Conservation (phyloP, 805 yeast genomes). For the Kodamaea laetipori region DNA sequence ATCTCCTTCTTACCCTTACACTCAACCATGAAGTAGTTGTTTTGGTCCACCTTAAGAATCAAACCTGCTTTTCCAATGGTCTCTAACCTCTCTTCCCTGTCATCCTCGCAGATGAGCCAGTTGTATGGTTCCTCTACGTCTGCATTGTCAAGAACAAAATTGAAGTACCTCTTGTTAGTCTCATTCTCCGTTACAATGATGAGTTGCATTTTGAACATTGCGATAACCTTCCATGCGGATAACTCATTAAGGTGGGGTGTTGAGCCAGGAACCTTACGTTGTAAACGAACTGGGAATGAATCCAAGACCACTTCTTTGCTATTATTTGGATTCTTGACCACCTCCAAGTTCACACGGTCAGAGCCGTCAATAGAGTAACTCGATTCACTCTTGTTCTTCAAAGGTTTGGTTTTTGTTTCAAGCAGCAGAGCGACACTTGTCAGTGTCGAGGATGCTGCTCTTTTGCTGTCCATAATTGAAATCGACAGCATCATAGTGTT, state of each 20-base stretch:
- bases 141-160: conserved; percentile 28
- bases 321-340: conserved; percentile 30
- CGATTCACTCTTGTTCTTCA: conserved; percentile 14
- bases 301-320: conserved; percentile 26
- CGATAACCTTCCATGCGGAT: conserved; percentile 46
- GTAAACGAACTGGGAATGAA: conserved; percentile 40
- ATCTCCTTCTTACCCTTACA: conserved; percentile 47
- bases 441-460: conserved; percentile 21
- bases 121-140: conserved; percentile 18
- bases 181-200: conserved; percentile 30
- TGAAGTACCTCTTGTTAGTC: conserved; percentile 29
- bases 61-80: conserved; percentile 47
- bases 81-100: conserved; percentile 31
- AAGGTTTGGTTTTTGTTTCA: conserved; percentile 2
- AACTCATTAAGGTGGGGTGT: conserved; percentile 29
- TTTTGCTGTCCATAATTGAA: conserved; percentile 38
- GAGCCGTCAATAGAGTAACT: conserved; percentile 23
- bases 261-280: conserved; percentile 28
- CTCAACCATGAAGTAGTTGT: conserved; percentile 43
- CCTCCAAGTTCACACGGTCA: conserved; percentile 22
- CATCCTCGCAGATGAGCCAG: conserved; percentile 38
- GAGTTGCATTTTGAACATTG: conserved; percentile 40
- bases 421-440: conserved; percentile 18
- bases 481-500: conserved; percentile 40
- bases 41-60: conserved; percentile 33